These are phyloP conservation scores for Dioszegia hungarica DNA, from an alignment of 768 basidiomycete species.

Conservation along the genomic window DNA sequence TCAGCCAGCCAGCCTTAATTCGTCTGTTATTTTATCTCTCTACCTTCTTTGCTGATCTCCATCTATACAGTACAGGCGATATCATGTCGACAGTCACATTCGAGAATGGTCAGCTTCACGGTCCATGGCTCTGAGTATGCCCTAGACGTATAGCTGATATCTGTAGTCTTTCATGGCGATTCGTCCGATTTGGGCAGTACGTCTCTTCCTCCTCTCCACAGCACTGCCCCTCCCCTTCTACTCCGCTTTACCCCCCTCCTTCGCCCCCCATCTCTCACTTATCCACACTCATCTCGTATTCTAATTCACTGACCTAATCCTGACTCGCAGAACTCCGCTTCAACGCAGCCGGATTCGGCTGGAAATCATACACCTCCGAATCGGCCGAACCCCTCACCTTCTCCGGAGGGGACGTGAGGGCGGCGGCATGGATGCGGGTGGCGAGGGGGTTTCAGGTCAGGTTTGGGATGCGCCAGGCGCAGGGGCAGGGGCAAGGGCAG, in stretches of 20 bases:
- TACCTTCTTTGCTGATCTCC: too few species aligned
- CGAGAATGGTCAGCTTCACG: constrained; percentile 58
- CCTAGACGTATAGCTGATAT: not conserved
- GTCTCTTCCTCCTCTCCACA: constrained; percentile 17
- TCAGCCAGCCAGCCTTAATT: too few species aligned
- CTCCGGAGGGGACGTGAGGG: constrained; percentile 25
- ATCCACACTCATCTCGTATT: too few species aligned
- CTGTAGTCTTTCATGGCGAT: constrained; percentile 63
- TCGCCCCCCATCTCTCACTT: too few species aligned
- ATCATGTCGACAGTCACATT: constrained; percentile 74
- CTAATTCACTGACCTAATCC: too few species aligned
- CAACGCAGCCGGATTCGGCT: constrained; percentile 84
- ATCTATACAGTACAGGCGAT: too few species aligned
- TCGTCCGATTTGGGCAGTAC: constrained; percentile 71
- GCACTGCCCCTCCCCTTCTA: not conserved
- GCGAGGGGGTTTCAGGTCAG: constrained; percentile 88
- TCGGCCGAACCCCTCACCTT: constrained; percentile 55
- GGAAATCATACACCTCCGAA: constrained; percentile 65
- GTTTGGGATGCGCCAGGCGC: constrained; percentile 63
- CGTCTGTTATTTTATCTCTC: not conserved
- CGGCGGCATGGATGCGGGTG: constrained; percentile 54
- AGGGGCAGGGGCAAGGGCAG: too few species aligned
- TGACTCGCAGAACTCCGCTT: constrained; percentile 59
- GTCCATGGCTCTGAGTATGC: not conserved
- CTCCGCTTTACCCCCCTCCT: not conserved